Evolutionary conservation across 768 basidiomycete species (phyloP), one percentile per base, ranked within the genome.

Genomic region (Nidula microcarpa): DNA sequence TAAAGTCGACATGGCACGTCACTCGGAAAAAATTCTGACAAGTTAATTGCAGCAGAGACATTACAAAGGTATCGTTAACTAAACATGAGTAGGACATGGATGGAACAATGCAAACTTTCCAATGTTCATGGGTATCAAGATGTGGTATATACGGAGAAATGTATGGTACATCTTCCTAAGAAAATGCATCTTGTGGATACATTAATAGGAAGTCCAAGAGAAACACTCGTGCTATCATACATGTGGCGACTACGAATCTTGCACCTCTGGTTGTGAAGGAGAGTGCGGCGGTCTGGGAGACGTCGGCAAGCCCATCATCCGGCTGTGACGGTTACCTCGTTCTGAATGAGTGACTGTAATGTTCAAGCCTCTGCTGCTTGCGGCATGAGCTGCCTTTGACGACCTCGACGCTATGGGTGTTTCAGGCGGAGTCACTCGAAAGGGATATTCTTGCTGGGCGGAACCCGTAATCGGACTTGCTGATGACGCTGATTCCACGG

Each of bases 341-440:
- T 82, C 81, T 23, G 73, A 72, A 30, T 67, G 65, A 8, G 71
- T 70, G 10, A 83, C 73, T 5, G 79, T 71, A 18, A 91, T 77
- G 62, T 87, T 86, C 52, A 92, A 68, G n/a, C 89, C 89, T 56
- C 84, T 80, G 49, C 74, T 80, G 14, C 85, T 84, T 13, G 90
- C 90, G 43, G 77, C 74, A 51, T 72, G 68, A 32, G 86, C 77
- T 4, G 87, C 87, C 60, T 71, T 75, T 14, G 82, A 79, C 32
- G 65, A 65, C 53, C 71, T 78, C 52, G 69, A 50, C 14, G 68
- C 64, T 50, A 62, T 62, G n/a, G 73, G 68, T 44, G 79, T 71
- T 17, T 77, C 75, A 18, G 78, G 77, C 50, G 71, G 70, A 43
- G 65, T 69, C 47, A 69, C 58, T 49, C 53, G 72, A 63, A 66